Conservation (phyloP, 2,329 filamentous ascomycete genomes). For the Pseudocercospora macadamiae region DNA sequence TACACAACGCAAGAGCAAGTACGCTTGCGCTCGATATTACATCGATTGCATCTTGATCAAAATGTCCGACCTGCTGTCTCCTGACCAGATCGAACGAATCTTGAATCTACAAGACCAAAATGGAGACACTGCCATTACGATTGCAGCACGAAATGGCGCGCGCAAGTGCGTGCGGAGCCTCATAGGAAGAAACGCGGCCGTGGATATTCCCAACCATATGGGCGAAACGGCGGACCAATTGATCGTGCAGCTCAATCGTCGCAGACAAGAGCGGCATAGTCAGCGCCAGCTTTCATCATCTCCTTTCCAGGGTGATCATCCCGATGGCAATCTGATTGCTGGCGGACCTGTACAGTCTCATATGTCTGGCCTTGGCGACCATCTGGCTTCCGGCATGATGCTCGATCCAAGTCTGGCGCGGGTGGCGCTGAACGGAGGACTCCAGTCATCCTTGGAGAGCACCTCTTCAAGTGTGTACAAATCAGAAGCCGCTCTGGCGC, state of each 20-base stretch:
- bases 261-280: conserved; percentile 60
- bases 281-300: conserved; percentile 76
- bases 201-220: conserved; percentile 79
- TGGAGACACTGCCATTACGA: conserved; percentile 88
- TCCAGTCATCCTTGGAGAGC: conserved; percentile 16
- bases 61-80: conserved; percentile 75
- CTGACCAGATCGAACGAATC: conserved; percentile 74
- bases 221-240: conserved; percentile 84
- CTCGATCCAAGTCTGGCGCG: conserved; percentile 34
- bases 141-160: conserved; percentile 83
- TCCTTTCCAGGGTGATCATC: conserved; percentile 45
- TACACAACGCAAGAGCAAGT: conserved; percentile 82
- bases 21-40: conserved; percentile 89
- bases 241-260: conserved; percentile 72
- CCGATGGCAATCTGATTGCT: conserved; percentile 20
- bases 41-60: conserved; percentile 88
- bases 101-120: conserved; percentile 82
- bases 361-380: conserved; percentile 14
- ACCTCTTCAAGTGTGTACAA: conserved; percentile 41
- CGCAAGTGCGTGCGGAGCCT: conserved; percentile 71
- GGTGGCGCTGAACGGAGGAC: conserved; percentile 18
- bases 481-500: conserved; percentile 55
- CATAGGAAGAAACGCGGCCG: conserved; percentile 76
- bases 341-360: conserved; percentile 34
- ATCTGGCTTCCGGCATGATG: conserved; percentile 24